These are phyloP conservation scores for Fomes fomentarius DNA, from an alignment of 1,284 basidiomycete species.

Conservation along the genomic window DNA sequence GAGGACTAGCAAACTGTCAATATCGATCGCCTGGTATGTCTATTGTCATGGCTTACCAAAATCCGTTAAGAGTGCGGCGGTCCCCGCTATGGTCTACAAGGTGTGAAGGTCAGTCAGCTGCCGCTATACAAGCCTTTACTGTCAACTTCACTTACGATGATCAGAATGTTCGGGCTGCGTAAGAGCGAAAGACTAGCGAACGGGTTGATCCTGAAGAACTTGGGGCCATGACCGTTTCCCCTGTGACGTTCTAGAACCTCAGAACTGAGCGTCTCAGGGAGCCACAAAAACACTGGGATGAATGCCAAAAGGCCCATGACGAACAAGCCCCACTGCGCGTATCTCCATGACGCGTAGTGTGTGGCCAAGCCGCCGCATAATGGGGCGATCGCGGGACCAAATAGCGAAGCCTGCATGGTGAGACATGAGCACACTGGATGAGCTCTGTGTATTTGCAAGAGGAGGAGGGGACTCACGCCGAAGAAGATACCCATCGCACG, in stretches of 20 bases:
- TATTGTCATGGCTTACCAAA: constrained; percentile 37
- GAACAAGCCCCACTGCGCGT: constrained; percentile 60
- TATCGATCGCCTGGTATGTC: neutral
- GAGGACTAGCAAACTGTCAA: constrained; percentile 36
- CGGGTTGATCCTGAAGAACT: constrained; percentile 59
- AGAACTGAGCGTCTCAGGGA: constrained; percentile 63
- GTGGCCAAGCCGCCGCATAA: constrained; percentile 46
- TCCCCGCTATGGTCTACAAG: constrained; percentile 44
- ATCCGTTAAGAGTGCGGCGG: constrained; percentile 45
- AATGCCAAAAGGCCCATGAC: constrained; percentile 48
- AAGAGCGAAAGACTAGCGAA: constrained; percentile 55
- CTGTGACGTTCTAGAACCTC: constrained; percentile 35
- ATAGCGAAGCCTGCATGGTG: constrained; percentile 31
- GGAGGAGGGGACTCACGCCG: constrained; percentile 36
- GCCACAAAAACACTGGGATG: constrained; percentile 43
- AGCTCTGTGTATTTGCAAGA: too few relatives aligned
- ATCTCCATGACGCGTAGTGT: constrained; percentile 70
- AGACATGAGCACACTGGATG: neutral
- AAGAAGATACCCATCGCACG: constrained; percentile 51
- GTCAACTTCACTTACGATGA: constrained; percentile 60
- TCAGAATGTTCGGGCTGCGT: constrained; percentile 59
- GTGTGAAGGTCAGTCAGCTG: neutral
- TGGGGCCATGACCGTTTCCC: constrained; percentile 33
- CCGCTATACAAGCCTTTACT: too few relatives aligned
- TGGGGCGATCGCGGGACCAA: constrained; percentile 41